Evolutionary conservation across 768 basidiomycete genomes (phyloP).

Genomic region (Chlorophyllum brunneum): DNA sequence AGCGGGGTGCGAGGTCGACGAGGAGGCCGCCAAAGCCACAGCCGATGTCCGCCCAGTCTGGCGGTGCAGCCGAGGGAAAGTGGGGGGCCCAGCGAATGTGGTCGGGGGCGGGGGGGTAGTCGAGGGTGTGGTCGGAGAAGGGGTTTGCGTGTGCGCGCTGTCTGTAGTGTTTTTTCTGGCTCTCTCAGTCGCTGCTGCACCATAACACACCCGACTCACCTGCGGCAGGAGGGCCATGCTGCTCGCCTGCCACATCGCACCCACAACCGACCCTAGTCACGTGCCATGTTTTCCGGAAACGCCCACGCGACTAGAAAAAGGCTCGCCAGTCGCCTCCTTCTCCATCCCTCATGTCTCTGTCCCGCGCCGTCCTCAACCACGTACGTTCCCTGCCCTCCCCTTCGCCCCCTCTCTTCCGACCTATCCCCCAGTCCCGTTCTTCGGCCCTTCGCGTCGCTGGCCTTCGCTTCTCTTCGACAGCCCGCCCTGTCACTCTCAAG

Average conservation of each 20-base stretch:
- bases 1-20: conserved; percentile 83
- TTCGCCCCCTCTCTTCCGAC: conserved; percentile 8
- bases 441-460: conserved; percentile 41
- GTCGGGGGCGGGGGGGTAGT: conserved; percentile 77
- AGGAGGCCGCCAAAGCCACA: conserved; percentile 97
- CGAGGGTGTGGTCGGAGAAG: conserved; percentile 84
- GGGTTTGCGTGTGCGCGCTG: conserved; percentile 85
- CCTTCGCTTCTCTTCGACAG: conserved; percentile 61
- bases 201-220: conserved; percentile 23
- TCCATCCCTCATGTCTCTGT: conserved; percentile 38
- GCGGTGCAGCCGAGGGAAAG: conserved; percentile 74
- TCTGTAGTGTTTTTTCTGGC: conserved; percentile 78
- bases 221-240: conserved; percentile 43
- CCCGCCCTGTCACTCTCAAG: conserved; percentile 77
- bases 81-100: conserved; percentile 79
- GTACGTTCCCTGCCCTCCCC: conserved; percentile 24
- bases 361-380: conserved; percentile 33
- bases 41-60: conserved; percentile 95
- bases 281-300: conserved; percentile 18
- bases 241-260: no score
- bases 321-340: conserved; percentile 13
- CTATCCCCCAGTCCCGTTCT: conserved; percentile 43
- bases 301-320: background rate
- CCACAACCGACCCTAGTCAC: conserved; percentile 17
- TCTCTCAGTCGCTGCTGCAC: no score